Base-by-base conservation (phyloP, 371 early-diverging fungal genomes). In the Rhizomucor miehei region DNA sequence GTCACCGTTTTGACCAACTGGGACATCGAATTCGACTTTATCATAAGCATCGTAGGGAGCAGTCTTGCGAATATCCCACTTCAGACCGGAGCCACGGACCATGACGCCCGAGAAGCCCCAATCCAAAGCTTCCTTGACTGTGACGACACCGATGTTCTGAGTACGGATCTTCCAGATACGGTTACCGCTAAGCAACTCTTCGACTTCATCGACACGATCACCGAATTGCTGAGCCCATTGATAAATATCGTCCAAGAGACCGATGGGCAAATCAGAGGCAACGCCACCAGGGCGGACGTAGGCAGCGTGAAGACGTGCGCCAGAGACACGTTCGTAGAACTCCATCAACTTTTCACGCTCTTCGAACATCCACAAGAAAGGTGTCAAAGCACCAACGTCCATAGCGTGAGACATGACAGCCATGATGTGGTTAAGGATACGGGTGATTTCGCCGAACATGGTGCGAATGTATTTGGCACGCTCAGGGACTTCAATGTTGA, bases 311-410 rank as follows among this genome's bases (percentile, higher is more conserved):
- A 98, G 92, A 73, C 98, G 94, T 25, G 98, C 97, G 38, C 98
- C 98, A 11, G 92, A 94, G 44, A 95, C 96, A 71, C 98, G 93
- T 67, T 98, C 98, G 74, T 98, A 98, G 69, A 94, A 97, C 79
- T 98, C 98, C 91, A 98, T 95, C 65, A 94, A 77, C 74, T 93
- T 85, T 72, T 98, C 98, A 73, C 98, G 94, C 79, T 98, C 98
- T 77, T 98, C 98, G 66, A 97, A 96, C 90, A 97, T 87, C 90
- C 96, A 98, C 71, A 98, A 79, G 82, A 98, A 94, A 53, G 98
- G 98, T 14, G 98, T 95, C 71, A 96, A 78, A 29, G 95, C 98
- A 69, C 97, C 98, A 25, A 97, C 94, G 69, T 98, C 98, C 85
- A 97, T 84, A 51, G 95, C 94, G 75, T 97, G 97, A 43, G 95